Evolutionary conservation across 306 rosid species (phyloP).

Genomic region (Lablab purpureus): DNA sequence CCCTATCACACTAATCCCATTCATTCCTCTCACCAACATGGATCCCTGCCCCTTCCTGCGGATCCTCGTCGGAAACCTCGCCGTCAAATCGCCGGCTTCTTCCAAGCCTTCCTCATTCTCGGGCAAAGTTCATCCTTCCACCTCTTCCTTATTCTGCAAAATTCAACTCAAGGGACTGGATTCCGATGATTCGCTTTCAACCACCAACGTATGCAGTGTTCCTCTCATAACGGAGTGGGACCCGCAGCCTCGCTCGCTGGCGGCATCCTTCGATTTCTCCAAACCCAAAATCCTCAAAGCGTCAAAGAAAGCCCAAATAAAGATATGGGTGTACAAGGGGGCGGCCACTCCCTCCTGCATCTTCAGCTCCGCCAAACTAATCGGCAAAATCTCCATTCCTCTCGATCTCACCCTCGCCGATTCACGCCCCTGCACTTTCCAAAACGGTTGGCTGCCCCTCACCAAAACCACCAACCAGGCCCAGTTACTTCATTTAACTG

Average conservation of each 20-base stretch:
- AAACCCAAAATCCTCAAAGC: constrained; percentile 54
- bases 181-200: not conserved
- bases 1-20: not conserved
- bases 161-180: constrained; percentile 55
- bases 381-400: constrained; percentile 63
- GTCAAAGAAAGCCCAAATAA: constrained; percentile 46
- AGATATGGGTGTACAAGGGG: constrained; percentile 59
- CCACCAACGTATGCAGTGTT: constrained; percentile 45
- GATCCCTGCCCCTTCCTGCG: constrained; percentile 87
- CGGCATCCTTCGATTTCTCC: constrained; percentile 65
- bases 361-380: constrained; percentile 48
- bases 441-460: constrained; percentile 68
- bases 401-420: constrained; percentile 53
- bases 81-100: constrained; percentile 60
- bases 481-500: constrained; percentile 54
- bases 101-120: constrained; percentile 63
- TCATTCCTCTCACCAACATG: constrained; percentile 32
- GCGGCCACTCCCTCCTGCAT: constrained; percentile 50
- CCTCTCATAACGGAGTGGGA: constrained; percentile 43
- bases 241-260: constrained; percentile 52
- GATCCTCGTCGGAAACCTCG: constrained; percentile 76
- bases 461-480: constrained; percentile 36
- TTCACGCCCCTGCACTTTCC: constrained; percentile 57
- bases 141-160: constrained; percentile 67
- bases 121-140: constrained; percentile 62